Evolutionary conservation across 331 rosid genomes (phyloP), one percentile per base, ranked within the genome.

Genomic region (Saraca asoca): DNA sequence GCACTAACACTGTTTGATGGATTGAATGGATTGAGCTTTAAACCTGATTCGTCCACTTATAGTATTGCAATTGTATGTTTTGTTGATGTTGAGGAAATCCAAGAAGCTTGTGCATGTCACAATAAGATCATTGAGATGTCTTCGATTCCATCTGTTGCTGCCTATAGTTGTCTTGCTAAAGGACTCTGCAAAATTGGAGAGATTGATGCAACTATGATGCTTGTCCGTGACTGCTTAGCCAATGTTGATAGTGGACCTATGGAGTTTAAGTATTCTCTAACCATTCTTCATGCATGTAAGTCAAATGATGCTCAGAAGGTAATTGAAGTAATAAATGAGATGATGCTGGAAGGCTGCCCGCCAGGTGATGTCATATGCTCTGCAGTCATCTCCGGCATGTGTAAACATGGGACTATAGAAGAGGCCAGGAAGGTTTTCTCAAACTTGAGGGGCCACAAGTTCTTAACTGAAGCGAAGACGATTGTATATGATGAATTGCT

Each of bases 171-270:
- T 64, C 98, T 93, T 51, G 68, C 95, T 13, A 73, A 83, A 78
- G 90, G 87, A 56, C 88, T 92, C 11, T 85, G 91, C 56, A 75
- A 66, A 68, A 70, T 50, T 43, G 92, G 95, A 46, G 98, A 85
- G 79, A 87, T 92, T 16, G 94, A 92, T 9, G 87, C 82, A 41
- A 85, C 85, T 46, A 77, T 92, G 94, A 64, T 89, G 91, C 88
- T 89, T 48, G 88, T 89, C 70, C 75, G 80, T 5, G 90, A 84
- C 62, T 89, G 96, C 85, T 75, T 89, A 50, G 94, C 83, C 37
- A 84, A 53, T 53, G 77, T 82, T 15, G 69, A 45, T 11, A 83
- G 80, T 52, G 94, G 95, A 18, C 94, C 96, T 5, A 66, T 74
- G 83, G 83, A 81, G 51, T 92, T 92, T 72, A 92, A 85, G 72